These are phyloP conservation scores for Centella asiatica DNA, from an alignment of 129 eudicot genomes.

Conservation along the genomic window DNA sequence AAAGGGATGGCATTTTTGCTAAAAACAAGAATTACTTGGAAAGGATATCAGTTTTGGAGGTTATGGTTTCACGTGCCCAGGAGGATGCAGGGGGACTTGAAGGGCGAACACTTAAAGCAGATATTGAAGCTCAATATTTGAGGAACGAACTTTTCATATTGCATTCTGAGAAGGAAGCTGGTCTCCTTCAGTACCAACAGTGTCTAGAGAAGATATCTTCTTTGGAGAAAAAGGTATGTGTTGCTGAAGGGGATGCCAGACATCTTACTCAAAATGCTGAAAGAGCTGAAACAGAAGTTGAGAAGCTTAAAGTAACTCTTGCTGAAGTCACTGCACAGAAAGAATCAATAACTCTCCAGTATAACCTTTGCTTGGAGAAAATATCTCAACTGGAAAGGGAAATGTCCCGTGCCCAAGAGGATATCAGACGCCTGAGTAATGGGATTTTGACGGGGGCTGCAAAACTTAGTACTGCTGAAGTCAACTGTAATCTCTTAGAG, in stretches of 20 bases:
- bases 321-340: conserved; percentile 47
- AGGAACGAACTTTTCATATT: conserved; percentile 28
- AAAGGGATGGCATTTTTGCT: conserved; percentile 36
- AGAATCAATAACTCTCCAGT: conserved; percentile 47
- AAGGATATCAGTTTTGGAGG: conserved; percentile 33
- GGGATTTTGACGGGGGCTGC: conserved; percentile 37
- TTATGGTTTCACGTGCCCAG: conserved; percentile 14
- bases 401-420: conserved; percentile 47
- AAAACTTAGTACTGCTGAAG: conserved; percentile 52
- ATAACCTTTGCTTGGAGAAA: conserved; percentile 57
- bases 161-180: conserved; percentile 31
- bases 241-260: conserved; percentile 34
- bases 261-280: conserved; percentile 37
- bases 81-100: conserved; percentile 17
- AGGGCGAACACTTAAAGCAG: conserved; percentile 25
- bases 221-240: conserved; percentile 44
- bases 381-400: conserved; percentile 52
- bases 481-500: conserved; percentile 53
- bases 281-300: conserved; percentile 55
- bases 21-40: conserved; percentile 26
- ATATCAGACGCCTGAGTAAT: conserved; percentile 39
- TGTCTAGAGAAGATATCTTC: conserved; percentile 50
- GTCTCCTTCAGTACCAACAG: conserved; percentile 39
- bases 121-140: conserved; percentile 28
- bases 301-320: conserved; percentile 39